These are phyloP conservation scores for Sphaerostilbella broomeana DNA, from an alignment of 2,329 filamentous ascomycete genomes.

Conservation along the genomic window DNA sequence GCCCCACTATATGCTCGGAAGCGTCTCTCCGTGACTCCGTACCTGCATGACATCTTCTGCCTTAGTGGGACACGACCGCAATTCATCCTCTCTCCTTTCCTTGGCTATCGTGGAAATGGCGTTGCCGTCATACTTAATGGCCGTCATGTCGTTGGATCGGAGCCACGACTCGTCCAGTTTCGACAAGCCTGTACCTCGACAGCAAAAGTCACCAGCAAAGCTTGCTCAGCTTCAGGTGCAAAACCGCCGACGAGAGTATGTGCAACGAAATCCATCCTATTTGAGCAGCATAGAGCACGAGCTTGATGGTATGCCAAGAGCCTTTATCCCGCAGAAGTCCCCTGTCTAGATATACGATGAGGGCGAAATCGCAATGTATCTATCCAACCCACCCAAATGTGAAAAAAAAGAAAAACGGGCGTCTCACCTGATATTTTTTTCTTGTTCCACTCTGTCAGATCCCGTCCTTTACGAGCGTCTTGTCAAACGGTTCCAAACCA, in stretches of 20 bases:
- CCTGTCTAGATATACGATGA: background rate
- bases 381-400: too few species aligned
- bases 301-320: constrained; percentile 38
- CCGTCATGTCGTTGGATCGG: background rate
- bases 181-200: constrained; percentile 38
- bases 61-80: too few species aligned
- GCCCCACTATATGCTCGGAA: too few species aligned
- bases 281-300: constrained; percentile 53
- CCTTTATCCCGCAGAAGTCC: background rate
- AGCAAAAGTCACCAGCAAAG: constrained; percentile 35
- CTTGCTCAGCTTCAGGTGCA: constrained; percentile 51
- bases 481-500: constrained; percentile 68
- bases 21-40: too few species aligned
- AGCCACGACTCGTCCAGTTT: background rate
- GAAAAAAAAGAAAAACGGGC: background rate
- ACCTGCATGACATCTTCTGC: too few species aligned
- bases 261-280: constrained; percentile 67
- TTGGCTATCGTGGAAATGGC: too few species aligned
- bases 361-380: too few species aligned
- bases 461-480: constrained; percentile 77
- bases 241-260: constrained; percentile 72
- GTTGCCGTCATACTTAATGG: background rate
- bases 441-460: constrained; percentile 40
- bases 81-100: too few species aligned
- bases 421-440: background rate